Evolutionary conservation across 805 yeast species (phyloP), one percentile per base, ranked within the genome.

Genomic region (Ogataea philodendri): DNA sequence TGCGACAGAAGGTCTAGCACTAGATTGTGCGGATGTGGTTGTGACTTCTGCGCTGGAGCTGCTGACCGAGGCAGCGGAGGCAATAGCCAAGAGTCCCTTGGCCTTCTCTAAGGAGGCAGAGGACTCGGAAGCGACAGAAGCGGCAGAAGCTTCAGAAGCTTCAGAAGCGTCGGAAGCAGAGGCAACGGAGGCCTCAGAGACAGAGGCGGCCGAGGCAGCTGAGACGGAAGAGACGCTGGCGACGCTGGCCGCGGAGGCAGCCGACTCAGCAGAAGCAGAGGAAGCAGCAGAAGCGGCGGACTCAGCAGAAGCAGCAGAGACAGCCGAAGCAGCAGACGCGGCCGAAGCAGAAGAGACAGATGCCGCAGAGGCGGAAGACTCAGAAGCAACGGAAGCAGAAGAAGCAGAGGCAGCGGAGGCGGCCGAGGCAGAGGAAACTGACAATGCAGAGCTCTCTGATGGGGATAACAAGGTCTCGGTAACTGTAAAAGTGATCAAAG

Each of bases 381-480:
- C 45, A 14, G 48, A 32, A n/a, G 42, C 39, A 19, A 42, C 41
- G 3, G 48, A 41, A 22, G 44, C 48, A 5, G 44, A 43, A 4
- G 44, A 28, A 16, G 50, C 43, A 34, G 44, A 48, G 6, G 54
- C 38, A 5, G 51, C 48, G 11, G 45, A 51, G 10, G 56, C 42
- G 14, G 46, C 52, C 20, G 42, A 41, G 9, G 17, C 48, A 6
- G 51, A 46, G 3, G 55, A 43, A 21, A 36, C 42, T 15, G 55
- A 35, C 26, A 55, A 24, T 25, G 63, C 60, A 26, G 65, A 33
- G 33, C 69, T 62, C 52, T 72, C 72, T 37, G 65, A 60, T 21
- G 76, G 75, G 19, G 74, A 59, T 50, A 68, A 62, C 28, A 69
- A 33, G 18, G 77, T 72, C 34, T 58, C 56, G 30, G 77, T 71